Conservation (phyloP, 441 rosid species). For the Populus hybrid region DNA sequence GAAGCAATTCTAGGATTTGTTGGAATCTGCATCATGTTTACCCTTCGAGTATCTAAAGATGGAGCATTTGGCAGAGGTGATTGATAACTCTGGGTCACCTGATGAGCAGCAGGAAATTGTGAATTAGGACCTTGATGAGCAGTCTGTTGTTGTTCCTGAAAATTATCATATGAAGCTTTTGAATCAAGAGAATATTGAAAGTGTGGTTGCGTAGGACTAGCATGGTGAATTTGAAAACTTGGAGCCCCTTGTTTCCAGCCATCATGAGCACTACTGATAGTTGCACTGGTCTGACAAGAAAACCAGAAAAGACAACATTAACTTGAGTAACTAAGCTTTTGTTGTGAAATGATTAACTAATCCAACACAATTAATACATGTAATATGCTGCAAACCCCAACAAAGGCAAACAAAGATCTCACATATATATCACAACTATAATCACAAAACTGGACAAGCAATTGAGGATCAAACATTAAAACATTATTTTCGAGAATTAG, state of each 20-base stretch:
- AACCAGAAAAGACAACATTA: conserved; percentile 20
- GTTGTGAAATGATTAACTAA: background rate
- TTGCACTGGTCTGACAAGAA: conserved; percentile 57
- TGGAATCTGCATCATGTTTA: conserved; percentile 84
- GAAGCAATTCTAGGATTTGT: conserved; percentile 98
- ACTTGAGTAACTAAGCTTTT: conserved; percentile 8
- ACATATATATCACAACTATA: background rate
- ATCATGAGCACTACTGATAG: conserved; percentile 57
- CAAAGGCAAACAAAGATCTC: background rate
- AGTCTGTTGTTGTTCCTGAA: conserved; percentile 69
- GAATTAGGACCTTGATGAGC: conserved; percentile 62
- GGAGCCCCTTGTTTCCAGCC: conserved; percentile 61
- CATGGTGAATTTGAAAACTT: conserved; percentile 58
- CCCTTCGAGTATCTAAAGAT: conserved; percentile 58
- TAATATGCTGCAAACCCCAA: background rate
- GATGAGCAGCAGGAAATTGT: conserved; percentile 58
- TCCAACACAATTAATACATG: background rate
- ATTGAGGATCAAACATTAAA: background rate
- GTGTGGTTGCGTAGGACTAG: conserved; percentile 53
- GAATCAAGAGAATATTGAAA: conserved; percentile 62
- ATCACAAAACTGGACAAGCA: background rate
- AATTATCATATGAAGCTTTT: conserved; percentile 58
- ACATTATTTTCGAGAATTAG: background rate
- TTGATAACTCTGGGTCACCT: conserved; percentile 56
- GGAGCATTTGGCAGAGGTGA: conserved; percentile 49